Evolutionary conservation across 352 stramenopile genomes (phyloP).

Genomic region (Globisporangium yorkense): DNA sequence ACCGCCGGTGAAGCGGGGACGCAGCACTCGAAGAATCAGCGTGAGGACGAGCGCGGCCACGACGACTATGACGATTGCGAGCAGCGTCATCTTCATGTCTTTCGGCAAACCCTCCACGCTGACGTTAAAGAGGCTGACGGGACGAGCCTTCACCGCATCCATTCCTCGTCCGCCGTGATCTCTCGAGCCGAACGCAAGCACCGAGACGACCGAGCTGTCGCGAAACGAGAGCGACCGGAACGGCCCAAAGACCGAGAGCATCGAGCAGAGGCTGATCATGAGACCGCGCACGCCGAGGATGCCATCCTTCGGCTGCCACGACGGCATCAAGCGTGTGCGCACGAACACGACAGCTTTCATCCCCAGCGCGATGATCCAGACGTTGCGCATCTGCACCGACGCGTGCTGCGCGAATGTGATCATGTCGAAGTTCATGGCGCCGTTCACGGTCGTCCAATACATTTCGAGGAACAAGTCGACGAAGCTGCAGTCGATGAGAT

Average conservation of each 20-base stretch:
- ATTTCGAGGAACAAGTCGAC: constrained; percentile 30
- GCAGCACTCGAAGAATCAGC: constrained; percentile 2
- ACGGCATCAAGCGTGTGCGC: constrained; percentile 14
- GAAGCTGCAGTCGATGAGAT: constrained; percentile 36
- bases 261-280: constrained; percentile 27
- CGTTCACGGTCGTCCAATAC: constrained; percentile 26
- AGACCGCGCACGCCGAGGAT: constrained; percentile 25
- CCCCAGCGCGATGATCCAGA: constrained; percentile 35
- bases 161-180: background rate
- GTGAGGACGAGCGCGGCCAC: constrained; percentile 7
- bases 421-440: constrained; percentile 13
- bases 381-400: constrained; percentile 37
- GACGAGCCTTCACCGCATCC: background rate
- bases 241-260: constrained; percentile 29
- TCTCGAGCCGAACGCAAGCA: constrained; percentile 4
- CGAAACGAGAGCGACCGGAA: constrained; percentile 18
- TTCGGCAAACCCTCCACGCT: constrained; percentile 13
- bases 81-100: constrained; percentile 16
- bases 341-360: constrained; percentile 17
- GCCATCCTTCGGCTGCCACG: constrained; percentile 14
- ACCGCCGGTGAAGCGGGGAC: background rate
- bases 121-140: constrained; percentile 13
- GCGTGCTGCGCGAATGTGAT: constrained; percentile 23
- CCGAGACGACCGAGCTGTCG: constrained; percentile 7
- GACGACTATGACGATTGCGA: constrained; percentile 7